Evolutionary conservation across 306 rosid species (phyloP).

Genomic region (Cicer bijugum): DNA sequence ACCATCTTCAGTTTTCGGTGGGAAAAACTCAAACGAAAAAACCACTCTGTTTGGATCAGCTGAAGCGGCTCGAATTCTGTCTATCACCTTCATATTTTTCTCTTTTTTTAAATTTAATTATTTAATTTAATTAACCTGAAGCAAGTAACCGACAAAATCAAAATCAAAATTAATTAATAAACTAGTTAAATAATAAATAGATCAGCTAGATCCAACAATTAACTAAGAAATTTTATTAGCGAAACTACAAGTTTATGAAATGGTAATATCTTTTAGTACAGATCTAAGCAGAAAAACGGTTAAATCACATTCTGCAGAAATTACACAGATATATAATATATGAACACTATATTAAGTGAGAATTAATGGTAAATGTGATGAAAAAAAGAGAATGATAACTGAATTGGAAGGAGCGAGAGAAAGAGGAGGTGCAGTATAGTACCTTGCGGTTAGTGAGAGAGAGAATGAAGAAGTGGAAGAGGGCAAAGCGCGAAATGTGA

Average conservation of each 20-base stretch:
- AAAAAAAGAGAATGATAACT: background rate
- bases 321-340: slow-evolving; percentile 24
- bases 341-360: background rate
- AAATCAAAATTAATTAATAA: background rate
- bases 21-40: slow-evolving; percentile 92
- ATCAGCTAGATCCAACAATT: slow-evolving; percentile 41
- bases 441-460: slow-evolving; percentile 16
- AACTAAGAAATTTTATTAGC: background rate
- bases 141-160: slow-evolving; percentile 31
- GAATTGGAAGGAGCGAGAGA: background rate
- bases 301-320: background rate
- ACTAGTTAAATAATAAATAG: background rate
- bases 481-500: slow-evolving; percentile 14
- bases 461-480: slow-evolving; percentile 21
- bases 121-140: slow-evolving; percentile 8
- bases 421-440: slow-evolving; percentile 11
- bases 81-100: slow-evolving; percentile 73
- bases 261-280: background rate
- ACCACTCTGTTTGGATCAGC: slow-evolving; percentile 69
- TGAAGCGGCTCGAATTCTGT: slow-evolving; percentile 64
- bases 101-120: background rate
- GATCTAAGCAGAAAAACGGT: slow-evolving; percentile 24
- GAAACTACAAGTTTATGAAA: background rate
- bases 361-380: background rate
- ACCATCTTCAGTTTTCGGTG: slow-evolving; percentile 93